Conservation (phyloP, 2,329 filamentous ascomycete genomes). For the Clathrospora elynae region DNA sequence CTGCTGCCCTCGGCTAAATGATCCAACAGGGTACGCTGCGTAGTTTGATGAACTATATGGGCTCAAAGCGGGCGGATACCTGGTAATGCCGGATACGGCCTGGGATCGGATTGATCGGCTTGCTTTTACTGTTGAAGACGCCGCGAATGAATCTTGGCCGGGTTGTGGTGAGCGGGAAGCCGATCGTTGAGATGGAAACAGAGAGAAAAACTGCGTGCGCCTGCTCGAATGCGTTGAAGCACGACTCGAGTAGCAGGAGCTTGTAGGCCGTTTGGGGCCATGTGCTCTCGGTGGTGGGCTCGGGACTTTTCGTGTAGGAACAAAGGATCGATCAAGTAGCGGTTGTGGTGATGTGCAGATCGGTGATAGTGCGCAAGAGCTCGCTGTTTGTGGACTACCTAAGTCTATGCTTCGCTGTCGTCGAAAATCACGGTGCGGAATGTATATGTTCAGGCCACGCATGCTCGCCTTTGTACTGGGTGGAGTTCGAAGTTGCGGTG, state of each 20-base stretch:
- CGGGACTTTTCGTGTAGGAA: slow-evolving; percentile 18
- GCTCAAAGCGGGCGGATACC: neutral
- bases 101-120: slow-evolving; percentile 5
- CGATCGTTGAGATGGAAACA: slow-evolving; percentile 11
- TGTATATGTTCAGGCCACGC: slow-evolving; percentile 29
- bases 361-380: slow-evolving; percentile 35
- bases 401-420: slow-evolving; percentile 11
- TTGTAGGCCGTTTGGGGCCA: slow-evolving; percentile 10
- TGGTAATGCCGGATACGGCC: neutral
- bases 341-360: slow-evolving; percentile 29
- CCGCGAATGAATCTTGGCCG: neutral
- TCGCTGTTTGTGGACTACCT: slow-evolving; percentile 35
- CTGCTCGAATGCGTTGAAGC: slow-evolving; percentile 10
- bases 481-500: slow-evolving; percentile 18
- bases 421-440: slow-evolving; percentile 20
- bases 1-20: neutral
- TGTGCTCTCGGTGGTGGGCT: slow-evolving; percentile 22
- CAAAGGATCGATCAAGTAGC: slow-evolving; percentile 23
- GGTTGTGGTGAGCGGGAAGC: slow-evolving; percentile 1
- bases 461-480: slow-evolving; percentile 25
- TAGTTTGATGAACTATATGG: neutral
- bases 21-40: neutral
- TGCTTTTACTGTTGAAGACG: slow-evolving; percentile 1
- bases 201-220: slow-evolving; percentile 9
- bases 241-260: slow-evolving; percentile 13